Conservation (phyloP, 1,284 basidiomycete species). For the Cryptococcus floricola region DNA sequence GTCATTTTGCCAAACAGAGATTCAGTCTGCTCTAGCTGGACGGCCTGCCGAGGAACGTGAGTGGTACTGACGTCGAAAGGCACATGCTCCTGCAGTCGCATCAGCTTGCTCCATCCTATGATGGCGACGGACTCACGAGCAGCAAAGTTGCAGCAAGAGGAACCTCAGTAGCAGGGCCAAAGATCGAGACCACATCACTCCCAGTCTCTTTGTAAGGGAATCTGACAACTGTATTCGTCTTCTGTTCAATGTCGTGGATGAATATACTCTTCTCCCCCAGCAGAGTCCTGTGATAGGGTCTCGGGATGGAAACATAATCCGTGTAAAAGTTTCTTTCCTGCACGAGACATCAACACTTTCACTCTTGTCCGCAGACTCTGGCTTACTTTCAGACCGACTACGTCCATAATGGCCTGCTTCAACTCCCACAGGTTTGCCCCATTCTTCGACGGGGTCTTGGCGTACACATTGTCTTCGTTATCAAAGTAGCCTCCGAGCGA, state of each 20-base stretch:
- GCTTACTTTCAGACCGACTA: slow-evolving; percentile 87
- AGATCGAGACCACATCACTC: slow-evolving; percentile 74
- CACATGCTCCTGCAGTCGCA: slow-evolving; percentile 72
- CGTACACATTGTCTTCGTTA: slow-evolving; percentile 98
- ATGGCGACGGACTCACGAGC: slow-evolving; percentile 47
- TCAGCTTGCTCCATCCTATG: not conserved
- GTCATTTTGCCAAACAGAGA: too few relatives aligned
- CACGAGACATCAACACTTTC: not conserved
- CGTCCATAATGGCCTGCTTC: slow-evolving; percentile 95
- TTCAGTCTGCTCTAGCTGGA: too few relatives aligned
- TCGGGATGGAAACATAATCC: slow-evolving; percentile 86
- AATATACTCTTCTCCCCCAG: slow-evolving; percentile 96
- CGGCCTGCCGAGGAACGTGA: too few relatives aligned
- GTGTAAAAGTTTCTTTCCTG: slow-evolving; percentile 91
- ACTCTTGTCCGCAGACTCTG: not conserved
- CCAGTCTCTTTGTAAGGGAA: slow-evolving; percentile 96
- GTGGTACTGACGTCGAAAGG: slow-evolving; percentile 69
- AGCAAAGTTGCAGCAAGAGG: slow-evolving; percentile 96
- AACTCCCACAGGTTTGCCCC: slow-evolving; percentile 91
- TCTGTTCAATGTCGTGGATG: slow-evolving; percentile 92
- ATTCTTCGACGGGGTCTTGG: slow-evolving; percentile 96
- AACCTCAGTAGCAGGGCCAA: slow-evolving; percentile 93
- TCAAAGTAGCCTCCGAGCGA: slow-evolving; percentile 91
- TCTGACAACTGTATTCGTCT: slow-evolving; percentile 89
- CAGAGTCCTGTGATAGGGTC: slow-evolving; percentile 89